A percentile compares a stretch with the other conserved stretches of the same genome.
Evolutionary conservation across 495 filamentous ascomycete species (phyloP).

Genomic region (Annulohypoxylon bovei): DNA sequence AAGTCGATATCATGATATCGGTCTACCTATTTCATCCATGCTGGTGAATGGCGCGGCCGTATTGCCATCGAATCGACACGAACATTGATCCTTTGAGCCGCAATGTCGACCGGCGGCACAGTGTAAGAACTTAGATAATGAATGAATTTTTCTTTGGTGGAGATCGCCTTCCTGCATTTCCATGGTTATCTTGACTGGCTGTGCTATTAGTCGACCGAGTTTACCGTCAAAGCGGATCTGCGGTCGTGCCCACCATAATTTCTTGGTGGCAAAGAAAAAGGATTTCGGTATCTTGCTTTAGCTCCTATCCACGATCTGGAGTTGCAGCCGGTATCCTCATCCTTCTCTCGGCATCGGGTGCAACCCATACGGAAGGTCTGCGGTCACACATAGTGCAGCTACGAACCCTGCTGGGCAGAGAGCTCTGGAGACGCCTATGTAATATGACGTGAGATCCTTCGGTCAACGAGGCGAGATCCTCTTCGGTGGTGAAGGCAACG

Average conservation of each 20-base stretch:
- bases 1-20: constrained; percentile 7
- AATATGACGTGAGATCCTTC: constrained; percentile 44
- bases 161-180: neutral
- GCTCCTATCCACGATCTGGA: constrained; percentile 13
- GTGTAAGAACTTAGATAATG: constrained; percentile 17
- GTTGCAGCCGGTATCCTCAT: constrained; percentile 12
- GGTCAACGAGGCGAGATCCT: constrained; percentile 39
- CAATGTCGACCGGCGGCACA: constrained; percentile 18
- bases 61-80: constrained; percentile 11
- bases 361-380: constrained; percentile 27
- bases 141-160: neutral
- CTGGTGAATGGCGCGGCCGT: constrained; percentile 19
- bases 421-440: constrained; percentile 23
- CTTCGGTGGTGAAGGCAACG: constrained; percentile 29
- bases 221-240: neutral
- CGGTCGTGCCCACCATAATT: neutral
- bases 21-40: constrained; percentile 1
- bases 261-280: constrained; percentile 17
- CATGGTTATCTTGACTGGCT: neutral
- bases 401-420: constrained; percentile 2
- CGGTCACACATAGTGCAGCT: neutral
- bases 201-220: neutral
- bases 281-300: constrained; percentile 16
- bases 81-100: constrained; percentile 19
- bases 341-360: constrained; percentile 18